A percentile compares a stretch with the other conserved stretches of the same genome.
phyloP scores from a whole-genome alignment of 768 basidiomycete species.

The Xerocomus brunneocitrinus region DNA sequence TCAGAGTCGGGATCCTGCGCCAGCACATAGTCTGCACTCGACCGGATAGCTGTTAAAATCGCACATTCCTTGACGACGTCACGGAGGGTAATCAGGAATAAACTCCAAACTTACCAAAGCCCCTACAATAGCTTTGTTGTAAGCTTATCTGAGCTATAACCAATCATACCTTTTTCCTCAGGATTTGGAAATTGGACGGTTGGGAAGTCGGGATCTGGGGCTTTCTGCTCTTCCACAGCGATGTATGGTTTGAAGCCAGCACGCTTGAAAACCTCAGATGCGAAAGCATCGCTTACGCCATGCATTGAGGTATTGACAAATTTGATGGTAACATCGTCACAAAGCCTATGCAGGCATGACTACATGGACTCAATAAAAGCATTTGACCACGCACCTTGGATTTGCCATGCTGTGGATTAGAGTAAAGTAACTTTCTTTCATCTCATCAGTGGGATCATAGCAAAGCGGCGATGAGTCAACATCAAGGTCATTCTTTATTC shows the following conservation, averaged over 20 bases:
- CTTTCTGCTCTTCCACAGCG: conserved; percentile 60
- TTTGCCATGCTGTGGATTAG: conserved; percentile 26
- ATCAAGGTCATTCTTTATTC: conserved; percentile 36
- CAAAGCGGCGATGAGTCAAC: conserved; percentile 42
- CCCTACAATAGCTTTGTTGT: conserved; percentile 29
- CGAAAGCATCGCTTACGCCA: conserved; percentile 73
- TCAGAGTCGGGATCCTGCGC: conserved; percentile 92
- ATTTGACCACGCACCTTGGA: conserved; percentile 13
- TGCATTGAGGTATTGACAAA: conserved; percentile 92
- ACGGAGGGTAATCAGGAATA: not conserved
- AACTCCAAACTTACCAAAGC: conserved; percentile 39
- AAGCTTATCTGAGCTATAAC: conserved; percentile 1
- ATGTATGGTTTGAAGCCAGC: conserved; percentile 58
- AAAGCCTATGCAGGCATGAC: conserved; percentile 10
- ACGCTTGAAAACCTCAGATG: conserved; percentile 49
- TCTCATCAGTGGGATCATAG: conserved; percentile 52
- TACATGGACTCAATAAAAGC: not conserved
- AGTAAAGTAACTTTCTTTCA: conserved; percentile 56
- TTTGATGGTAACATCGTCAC: conserved; percentile 31
- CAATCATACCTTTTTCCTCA: conserved; percentile 70
- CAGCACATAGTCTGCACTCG: conserved; percentile 59
- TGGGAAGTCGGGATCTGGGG: conserved; percentile 81
- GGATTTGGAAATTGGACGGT: conserved; percentile 87
- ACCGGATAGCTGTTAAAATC: conserved; percentile 51
- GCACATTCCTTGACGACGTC: conserved; percentile 59